Percentiles rank a stretch among this genome's conserved stretches.
These are phyloP conservation scores for Coelastrella sp. DNA, from an alignment of 139 green algal genomes.

Conservation along the genomic window DNA sequence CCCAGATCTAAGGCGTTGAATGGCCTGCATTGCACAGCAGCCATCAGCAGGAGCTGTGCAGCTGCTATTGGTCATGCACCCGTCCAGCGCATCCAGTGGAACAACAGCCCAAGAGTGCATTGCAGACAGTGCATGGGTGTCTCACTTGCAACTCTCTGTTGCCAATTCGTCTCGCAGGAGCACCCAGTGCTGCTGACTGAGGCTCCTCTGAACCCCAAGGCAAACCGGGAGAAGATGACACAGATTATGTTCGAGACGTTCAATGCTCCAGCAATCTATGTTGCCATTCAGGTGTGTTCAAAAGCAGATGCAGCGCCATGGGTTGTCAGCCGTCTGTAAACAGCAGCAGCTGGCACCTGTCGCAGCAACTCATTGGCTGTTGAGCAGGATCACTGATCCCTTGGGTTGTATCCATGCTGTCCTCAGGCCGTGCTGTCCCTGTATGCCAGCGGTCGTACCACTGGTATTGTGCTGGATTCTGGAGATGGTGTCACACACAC, in stretches of 20 bases:
- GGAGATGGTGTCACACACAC: constrained; percentile 98
- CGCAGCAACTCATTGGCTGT: not conserved
- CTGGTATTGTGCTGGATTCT: constrained; percentile 98
- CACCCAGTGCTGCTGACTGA: constrained; percentile 99
- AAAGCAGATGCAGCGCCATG: not conserved
- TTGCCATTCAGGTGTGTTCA: constrained; percentile 81
- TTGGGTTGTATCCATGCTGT: not conserved
- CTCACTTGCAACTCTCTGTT: not conserved
- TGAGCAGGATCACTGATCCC: not conserved
- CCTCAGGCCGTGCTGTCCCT: constrained; percentile 97
- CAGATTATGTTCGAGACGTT: constrained; percentile 91
- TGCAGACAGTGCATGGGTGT: no score
- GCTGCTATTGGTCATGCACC: no score
- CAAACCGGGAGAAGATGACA: constrained; percentile 95
- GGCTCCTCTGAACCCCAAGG: constrained; percentile 98
- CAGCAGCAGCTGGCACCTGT: not conserved
- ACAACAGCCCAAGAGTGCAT: no score
- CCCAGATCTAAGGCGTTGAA: no score
- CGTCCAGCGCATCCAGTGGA: no score
- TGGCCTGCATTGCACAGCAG: no score
- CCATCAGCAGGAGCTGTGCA: no score
- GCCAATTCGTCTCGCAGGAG: constrained; percentile 69
- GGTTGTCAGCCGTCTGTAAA: no score
- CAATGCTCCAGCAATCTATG: constrained; percentile 96
- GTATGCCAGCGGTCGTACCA: constrained; percentile 97